Evolutionary conservation across 441 rosid genomes (phyloP).

Genomic region (Lepidium campestre): DNA sequence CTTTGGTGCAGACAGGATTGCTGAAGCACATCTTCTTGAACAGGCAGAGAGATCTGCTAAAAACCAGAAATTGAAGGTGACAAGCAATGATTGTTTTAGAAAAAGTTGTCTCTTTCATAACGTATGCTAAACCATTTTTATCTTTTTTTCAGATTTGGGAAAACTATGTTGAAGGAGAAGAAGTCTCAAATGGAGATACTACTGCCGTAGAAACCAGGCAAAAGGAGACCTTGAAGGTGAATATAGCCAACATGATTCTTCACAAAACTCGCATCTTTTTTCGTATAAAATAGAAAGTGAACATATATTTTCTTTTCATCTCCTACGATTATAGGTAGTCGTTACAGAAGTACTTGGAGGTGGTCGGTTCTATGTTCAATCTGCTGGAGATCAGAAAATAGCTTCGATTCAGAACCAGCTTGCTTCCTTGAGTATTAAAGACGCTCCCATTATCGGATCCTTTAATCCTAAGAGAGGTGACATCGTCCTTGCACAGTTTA

Average conservation of each 20-base stretch:
- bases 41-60: conserved; percentile 90
- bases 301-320: background rate
- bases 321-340: conserved; percentile 49
- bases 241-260: background rate
- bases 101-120: background rate
- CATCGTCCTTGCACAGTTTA: conserved; percentile 82
- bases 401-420: conserved; percentile 81
- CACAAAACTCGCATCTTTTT: background rate
- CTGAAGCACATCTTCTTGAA: conserved; percentile 83
- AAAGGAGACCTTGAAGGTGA: conserved; percentile 84
- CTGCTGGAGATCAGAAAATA: conserved; percentile 72
- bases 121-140: conserved; percentile 15
- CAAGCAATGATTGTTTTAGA: conserved; percentile 17
- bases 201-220: conserved; percentile 65
- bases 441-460: conserved; percentile 81
- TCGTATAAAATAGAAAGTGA: background rate
- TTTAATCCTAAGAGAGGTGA: conserved; percentile 93
- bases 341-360: conserved; percentile 92
- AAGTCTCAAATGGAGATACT: conserved; percentile 46
- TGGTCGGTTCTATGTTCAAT: conserved; percentile 84
- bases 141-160: conserved; percentile 70
- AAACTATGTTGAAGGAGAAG: conserved; percentile 97
- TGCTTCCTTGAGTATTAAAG: conserved; percentile 68
- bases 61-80: conserved; percentile 79
- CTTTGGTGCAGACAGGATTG: conserved; percentile 76